Evolutionary conservation across 2,329 filamentous ascomycete genomes (phyloP), one percentile per base, ranked within the genome.

Genomic region (Xylariaceae sp.): DNA sequence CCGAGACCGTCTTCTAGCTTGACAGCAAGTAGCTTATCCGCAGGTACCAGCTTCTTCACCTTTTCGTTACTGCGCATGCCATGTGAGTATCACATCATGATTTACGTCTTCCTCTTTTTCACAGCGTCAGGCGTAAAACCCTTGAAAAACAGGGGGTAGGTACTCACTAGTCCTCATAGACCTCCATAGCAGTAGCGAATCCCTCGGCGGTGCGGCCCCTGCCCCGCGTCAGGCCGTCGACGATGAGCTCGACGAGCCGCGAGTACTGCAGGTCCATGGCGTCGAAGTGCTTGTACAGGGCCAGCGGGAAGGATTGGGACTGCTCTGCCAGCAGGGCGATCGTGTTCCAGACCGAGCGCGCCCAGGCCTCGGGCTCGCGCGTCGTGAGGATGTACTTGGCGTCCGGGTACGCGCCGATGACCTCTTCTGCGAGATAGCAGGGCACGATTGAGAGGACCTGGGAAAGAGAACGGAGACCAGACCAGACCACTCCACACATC

Each of bases 1-100:
- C 40, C 40, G 9, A 48, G 19, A 2, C 44, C 40, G 28, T 49
- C 40, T 16, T 50, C 44, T 13, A 44, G 34, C 27, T 35, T 46
- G 31, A 41, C 36, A 29, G 41, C 43, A 17, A 45, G 40, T 12
- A 46, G 46, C 21, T 31, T 32, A 32, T 42, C 45, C 11, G 35
- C 37, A 31, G 45, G 47, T 21, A 50, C 39, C 24, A 46, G 14
- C n/a, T 29, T 21, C 28, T 34, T 38, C n/a, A 37, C 40, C 23
- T 29, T 15, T 15, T 12, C 34, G 33, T 43, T n/a, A n/a, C n/a
- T n/a, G n/a, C n/a, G n/a, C n/a, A n/a, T n/a, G n/a, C n/a, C n/a
- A n/a, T n/a, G n/a, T n/a, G n/a, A n/a, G n/a, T n/a, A n/a, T n/a
- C n/a, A n/a, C n/a, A n/a, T n/a, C n/a, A n/a, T n/a, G n/a, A n/a